These are phyloP conservation scores for barrel medic (Medicago truncatula) DNA, from an alignment of 306 rosid genomes.

Conservation along the genomic window MtrunA17r5.0-ANR NC_053048.1:46844001-46844500, in stretches of 20 bases:
- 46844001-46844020: too few species aligned
- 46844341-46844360: neutral
- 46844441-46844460: conserved; percentile 24
- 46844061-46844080: neutral
- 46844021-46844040: too few species aligned
- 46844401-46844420: neutral
- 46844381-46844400: conserved; percentile 1
- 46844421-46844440: conserved; percentile 8
- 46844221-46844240: neutral
- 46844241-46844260: neutral
- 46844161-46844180: neutral
- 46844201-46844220: neutral
- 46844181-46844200: neutral
- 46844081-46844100: neutral
- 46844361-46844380: conserved; percentile 1
- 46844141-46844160: neutral
- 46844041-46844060: too few species aligned
- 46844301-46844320: neutral
- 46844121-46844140: neutral
- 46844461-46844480: neutral
- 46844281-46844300: neutral
- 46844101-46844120: neutral
- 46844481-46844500: neutral
- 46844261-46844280: neutral
- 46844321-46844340: neutral